Evolutionary conservation across 1,284 basidiomycete genomes (phyloP), one percentile per base, ranked within the genome.

Genomic region (Ganoderma lucidum): DNA sequence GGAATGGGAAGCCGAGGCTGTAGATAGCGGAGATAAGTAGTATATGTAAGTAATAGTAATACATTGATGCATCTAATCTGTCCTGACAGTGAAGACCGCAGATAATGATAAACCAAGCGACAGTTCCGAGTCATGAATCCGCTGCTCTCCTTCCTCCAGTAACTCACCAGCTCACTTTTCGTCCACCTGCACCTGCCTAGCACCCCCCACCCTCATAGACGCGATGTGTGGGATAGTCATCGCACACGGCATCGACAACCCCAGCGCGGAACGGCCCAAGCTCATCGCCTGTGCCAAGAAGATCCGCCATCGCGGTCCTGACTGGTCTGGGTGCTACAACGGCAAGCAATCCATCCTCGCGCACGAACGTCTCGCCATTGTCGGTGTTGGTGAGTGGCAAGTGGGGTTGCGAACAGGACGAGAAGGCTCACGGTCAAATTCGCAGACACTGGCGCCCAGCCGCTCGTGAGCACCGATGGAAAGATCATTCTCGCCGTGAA

Each of bases 391-490:
- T 96, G 71, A 84, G 95, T 88, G 10, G 23, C 10, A 39, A 19
- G 10, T 1, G 35, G 14, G 39, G 2, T 42, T 39, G 23, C 39
- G 15, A 19, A 14, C 15, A 45, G 15, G 1, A 45, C 12, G 6
- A 23, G 15, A 37, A 32, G 9, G 44, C 39, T 64, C 41, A 63
- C 65, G 6, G 8, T 39, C 15, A 35, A n/a, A 15, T 61, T 62
- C 67, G 60, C 74, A 98, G 97, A 99, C 81, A 95, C 96, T 39
- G 98, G 98, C 75, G 98, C 98, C 51, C 98, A 99, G 81, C 98
- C 98, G 30, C 88, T 99, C 66, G 83, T 93, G 73, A 96, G 93
- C 82, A 90, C 94, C 62, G 96, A 99, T 76, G 93, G 92, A 68
- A 94, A 93, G 78, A 81, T 93, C 74, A 88, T 94, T 76, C 92